Evolutionary conservation across 306 rosid species (phyloP).

Genomic region (Lathyrus oleraceus): DNA sequence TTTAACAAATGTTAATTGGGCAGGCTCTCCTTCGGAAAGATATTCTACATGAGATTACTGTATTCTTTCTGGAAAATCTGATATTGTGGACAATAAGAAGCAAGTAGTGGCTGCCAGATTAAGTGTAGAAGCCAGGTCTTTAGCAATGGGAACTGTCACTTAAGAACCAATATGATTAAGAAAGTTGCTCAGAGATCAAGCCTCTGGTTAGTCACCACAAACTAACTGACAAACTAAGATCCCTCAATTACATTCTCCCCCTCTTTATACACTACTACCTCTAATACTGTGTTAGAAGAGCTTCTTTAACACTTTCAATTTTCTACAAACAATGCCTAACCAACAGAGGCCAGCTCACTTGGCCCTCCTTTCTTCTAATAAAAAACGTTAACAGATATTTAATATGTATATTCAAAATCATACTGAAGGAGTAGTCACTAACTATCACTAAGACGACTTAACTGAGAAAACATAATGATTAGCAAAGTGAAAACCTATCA

Average conservation of each 20-base stretch:
- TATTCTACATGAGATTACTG: background rate
- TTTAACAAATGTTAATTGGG: background rate
- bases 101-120: background rate
- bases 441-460: background rate
- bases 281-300: background rate
- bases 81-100: background rate
- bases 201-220: background rate
- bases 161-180: background rate
- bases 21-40: background rate
- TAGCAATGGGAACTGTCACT: background rate
- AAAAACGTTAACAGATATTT: background rate
- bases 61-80: background rate
- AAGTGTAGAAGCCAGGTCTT: background rate
- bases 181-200: background rate
- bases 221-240: background rate
- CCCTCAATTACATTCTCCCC: background rate
- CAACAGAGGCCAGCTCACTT: background rate
- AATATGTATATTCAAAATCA: conserved; percentile 2
- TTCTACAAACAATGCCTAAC: background rate
- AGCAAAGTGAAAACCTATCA: background rate
- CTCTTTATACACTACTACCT: background rate
- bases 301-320: background rate
- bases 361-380: background rate
- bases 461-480: background rate
- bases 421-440: background rate